Base-by-base conservation (phyloP, 257 asterid species). In the Knoxia roxburghii region DNA sequence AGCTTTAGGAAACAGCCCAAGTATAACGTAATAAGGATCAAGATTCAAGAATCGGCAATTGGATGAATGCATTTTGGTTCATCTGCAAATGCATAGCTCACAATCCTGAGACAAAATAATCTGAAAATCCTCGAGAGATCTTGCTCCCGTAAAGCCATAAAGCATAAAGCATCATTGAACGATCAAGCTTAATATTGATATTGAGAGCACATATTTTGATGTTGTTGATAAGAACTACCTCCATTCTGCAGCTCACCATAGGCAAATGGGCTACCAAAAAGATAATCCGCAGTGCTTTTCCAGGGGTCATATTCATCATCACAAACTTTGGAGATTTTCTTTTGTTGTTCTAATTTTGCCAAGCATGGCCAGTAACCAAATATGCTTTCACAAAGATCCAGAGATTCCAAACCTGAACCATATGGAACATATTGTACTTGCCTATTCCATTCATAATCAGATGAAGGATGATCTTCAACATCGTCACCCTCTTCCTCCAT, bases 311-410 rank as follows among this genome's bases (percentile, higher is more conserved):
- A 57, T 40, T 72, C 81, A 50, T 71, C 84, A 40, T 65, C 76
- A 45, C 80, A 59, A 20, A 32, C 61, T 70, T 39, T 63, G 21
- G 55, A 63, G 12, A 11, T 14, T 46, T 64, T 58, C 55, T 72
- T 79, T 56, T 67, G 62, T 75, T 62, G 73, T 39, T 73, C 75
- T 23, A 51, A 75, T 78, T 83, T 85, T 20, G 76, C 88, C 39
- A 87, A 35, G 69, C 98, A 89, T 0, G 97, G 98, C 96, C 98
- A 92, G 49, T 92, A 76, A 64, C 98, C 98, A 72, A 92, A 89
- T 55, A 92, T 23, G 55, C 81, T 71, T 1, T 87, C 98, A 78
- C 98, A 89, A 9, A 92, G 24, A 61, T 89, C 97, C 74, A 87
- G 26, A 13, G 86, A 58, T 82, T 92, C 98, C 86, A 87, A 84